Base-by-base conservation (phyloP, 208 protist species). In the Leishmania lainsoni region DNA sequence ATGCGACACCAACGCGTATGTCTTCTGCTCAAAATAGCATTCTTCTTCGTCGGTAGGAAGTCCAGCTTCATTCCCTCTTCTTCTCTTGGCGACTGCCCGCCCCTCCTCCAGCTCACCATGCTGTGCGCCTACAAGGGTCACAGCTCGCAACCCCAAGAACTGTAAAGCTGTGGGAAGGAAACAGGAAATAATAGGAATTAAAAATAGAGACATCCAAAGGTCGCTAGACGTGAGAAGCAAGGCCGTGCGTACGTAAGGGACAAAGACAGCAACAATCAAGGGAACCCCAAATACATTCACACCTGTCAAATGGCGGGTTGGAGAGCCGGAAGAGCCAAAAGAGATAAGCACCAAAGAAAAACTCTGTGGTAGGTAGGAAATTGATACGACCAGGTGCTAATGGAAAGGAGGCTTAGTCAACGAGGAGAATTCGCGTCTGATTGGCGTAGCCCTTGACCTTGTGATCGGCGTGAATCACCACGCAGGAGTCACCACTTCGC, bases 381-480 rank as follows among this genome's bases (percentile, higher is more conserved):
- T 3, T 0, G 59, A 39, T 17, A 22, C 56, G 59, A 29, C n/a
- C 4, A 20, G 8, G 8, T 35, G 16, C 59, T 12, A 35, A 65
- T 35, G 59, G 29, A 26, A 70, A 48, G 1, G 3, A 17, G 6
- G 4, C 16, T 70, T 88, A 94, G 74, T 91, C 81, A 22, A 92
- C 84, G 16, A 90, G 72, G 35, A 97, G 78, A 56, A 97, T 90
- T 73, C 93, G 93, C 5, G 91, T 94, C 83, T 97, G 93, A 85
- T 97, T 97, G 1, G 93, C 90, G 79, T 95, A 97, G n/a, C 93
- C 93, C 87, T 97, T 97, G 29, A 93, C 90, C 83, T 93, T 92
- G 81, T 94, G 88, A 76, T 98, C 92, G 20, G 93, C 93, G 80
- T 95, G 92, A 52, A 96, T 87, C 16, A 95, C 92, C 1, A 98